Conservation (phyloP, 305 asterid genomes). For the Fraxinus dipetala region DNA sequence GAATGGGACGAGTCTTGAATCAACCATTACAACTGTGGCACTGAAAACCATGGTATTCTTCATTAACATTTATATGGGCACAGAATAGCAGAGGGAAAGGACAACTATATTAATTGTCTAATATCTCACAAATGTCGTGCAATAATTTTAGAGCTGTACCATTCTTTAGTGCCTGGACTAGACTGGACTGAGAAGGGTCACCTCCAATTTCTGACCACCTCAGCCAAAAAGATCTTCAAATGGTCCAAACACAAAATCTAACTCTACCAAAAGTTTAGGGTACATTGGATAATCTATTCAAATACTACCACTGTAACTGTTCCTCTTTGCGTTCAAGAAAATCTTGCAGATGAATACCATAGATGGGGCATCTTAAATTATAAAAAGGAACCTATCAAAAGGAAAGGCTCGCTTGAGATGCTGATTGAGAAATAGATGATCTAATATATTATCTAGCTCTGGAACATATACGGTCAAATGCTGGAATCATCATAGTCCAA, state of each 20-base stretch:
- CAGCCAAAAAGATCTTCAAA: slow-evolving; percentile 34
- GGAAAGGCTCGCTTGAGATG: not conserved
- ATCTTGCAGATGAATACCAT: not conserved
- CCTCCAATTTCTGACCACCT: slow-evolving; percentile 35
- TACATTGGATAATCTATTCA: not conserved
- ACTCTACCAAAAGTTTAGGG: slow-evolving; percentile 18
- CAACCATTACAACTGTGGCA: slow-evolving; percentile 53
- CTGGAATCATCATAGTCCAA: not conserved
- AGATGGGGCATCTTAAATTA: not conserved
- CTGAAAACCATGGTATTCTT: slow-evolving; percentile 60
- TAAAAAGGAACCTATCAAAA: not conserved
- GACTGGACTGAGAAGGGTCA: not conserved
- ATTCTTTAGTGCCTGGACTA: slow-evolving; percentile 16
- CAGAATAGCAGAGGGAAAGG: slow-evolving; percentile 31
- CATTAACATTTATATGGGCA: slow-evolving; percentile 38
- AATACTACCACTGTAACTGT: not conserved
- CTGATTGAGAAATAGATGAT: not conserved
- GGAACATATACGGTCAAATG: too few relatives aligned
- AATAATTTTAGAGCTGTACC: slow-evolving; percentile 18
- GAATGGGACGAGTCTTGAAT: slow-evolving; percentile 51
- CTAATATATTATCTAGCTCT: not conserved
- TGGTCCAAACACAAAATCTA: slow-evolving; percentile 36
- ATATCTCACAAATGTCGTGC: not conserved
- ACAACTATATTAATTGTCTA: slow-evolving; percentile 4
- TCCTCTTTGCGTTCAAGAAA: not conserved